Conservation (phyloP, 768 basidiomycete genomes). For the Suillus decipiens region DNA sequence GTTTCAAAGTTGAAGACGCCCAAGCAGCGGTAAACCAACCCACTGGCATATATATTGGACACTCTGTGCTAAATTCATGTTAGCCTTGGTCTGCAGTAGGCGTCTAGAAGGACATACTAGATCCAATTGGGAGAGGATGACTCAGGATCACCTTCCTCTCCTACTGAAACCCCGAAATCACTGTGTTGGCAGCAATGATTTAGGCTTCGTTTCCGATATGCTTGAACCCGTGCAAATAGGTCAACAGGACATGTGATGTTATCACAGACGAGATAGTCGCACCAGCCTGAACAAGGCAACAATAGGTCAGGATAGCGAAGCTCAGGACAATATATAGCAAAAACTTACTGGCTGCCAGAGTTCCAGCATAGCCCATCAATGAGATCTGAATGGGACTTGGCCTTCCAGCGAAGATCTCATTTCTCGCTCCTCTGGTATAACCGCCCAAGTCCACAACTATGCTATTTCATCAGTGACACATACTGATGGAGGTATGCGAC, state of each 20-base stretch:
- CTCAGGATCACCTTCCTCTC: conserved; percentile 45
- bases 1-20: conserved; percentile 6
- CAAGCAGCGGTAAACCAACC: conserved; percentile 11
- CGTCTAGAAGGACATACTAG: conserved; percentile 37
- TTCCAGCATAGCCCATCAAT: conserved; percentile 54
- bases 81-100: conserved; percentile 7
- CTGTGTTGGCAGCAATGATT: conserved; percentile 2
- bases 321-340: neutral
- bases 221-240: conserved; percentile 35
- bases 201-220: conserved; percentile 18
- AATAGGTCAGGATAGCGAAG: neutral
- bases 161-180: conserved; percentile 35
- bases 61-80: conserved; percentile 37
- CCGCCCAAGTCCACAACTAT: conserved; percentile 49
- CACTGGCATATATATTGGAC: conserved; percentile 49
- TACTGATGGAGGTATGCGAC: conserved; percentile 17
- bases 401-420: conserved; percentile 53
- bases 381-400: conserved; percentile 51
- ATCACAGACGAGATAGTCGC: conserved; percentile 50
- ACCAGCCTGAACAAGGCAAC: conserved; percentile 38
- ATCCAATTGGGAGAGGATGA: conserved; percentile 38
- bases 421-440: conserved; percentile 53
- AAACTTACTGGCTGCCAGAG: conserved; percentile 38
- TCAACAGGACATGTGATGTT: conserved; percentile 45
- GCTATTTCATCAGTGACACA: conserved; percentile 1